Percentiles rank a stretch among this genome's conserved stretches.
Conservation (phyloP, 2,329 filamentous ascomycete genomes). For the Fusarium sp. region DNA sequence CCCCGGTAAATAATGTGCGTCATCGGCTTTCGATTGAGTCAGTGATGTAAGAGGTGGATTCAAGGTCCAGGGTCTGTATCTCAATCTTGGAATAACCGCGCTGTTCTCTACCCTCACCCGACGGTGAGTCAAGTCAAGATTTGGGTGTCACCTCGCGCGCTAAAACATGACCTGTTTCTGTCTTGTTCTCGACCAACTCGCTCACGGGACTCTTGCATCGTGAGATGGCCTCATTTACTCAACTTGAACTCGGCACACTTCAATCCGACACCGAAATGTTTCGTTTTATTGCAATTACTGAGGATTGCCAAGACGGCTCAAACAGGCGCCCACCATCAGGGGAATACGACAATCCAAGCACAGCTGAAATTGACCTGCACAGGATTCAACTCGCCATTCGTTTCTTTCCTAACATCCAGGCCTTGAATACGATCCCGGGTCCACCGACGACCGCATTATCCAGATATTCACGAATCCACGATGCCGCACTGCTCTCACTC, state of each 20-base stretch:
- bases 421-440: background rate
- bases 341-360: background rate
- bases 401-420: background rate
- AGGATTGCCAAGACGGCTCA: background rate
- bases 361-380: background rate
- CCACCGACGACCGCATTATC: background rate
- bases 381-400: background rate
- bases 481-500: background rate
- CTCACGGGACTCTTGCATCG: background rate
- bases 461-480: background rate
- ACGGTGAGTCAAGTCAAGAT: background rate
- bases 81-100: background rate
- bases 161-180: background rate
- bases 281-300: background rate
- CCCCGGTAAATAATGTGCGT: background rate
- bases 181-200: background rate
- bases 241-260: background rate
- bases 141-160: background rate
- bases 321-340: background rate
- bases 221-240: background rate
- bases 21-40: background rate
- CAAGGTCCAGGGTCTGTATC: background rate
- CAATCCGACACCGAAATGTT: background rate
- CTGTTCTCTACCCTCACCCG: background rate
- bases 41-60: background rate